Percentiles rank a stretch among this genome's conserved stretches.
Conservation (phyloP, 306 rosid species). For the Clitoria ternatea region DNA sequence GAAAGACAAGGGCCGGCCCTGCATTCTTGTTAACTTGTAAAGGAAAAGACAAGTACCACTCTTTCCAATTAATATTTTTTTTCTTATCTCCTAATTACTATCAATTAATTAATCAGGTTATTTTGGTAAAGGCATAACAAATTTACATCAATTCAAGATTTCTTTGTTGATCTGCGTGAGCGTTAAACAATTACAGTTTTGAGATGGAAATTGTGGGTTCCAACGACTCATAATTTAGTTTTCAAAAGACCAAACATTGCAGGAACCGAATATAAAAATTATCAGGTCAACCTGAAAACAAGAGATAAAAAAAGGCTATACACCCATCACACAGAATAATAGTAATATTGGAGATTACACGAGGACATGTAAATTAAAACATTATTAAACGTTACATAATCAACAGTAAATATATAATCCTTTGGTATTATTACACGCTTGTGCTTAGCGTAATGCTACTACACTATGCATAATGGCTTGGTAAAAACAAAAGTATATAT, state of each 20-base stretch:
- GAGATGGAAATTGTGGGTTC: too few relatives aligned
- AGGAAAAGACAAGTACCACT: too few relatives aligned
- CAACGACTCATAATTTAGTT: not conserved
- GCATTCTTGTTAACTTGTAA: too few relatives aligned
- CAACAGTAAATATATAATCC: too few relatives aligned
- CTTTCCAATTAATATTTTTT: too few relatives aligned
- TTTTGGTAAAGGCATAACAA: too few relatives aligned
- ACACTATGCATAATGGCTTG: conserved; percentile 1
- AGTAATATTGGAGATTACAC: not conserved
- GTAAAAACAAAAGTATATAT: not conserved
- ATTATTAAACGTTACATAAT: not conserved
- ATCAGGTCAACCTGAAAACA: not conserved
- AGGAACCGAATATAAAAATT: not conserved
- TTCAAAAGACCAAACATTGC: not conserved
- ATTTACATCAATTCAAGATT: too few relatives aligned
- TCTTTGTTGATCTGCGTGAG: too few relatives aligned
- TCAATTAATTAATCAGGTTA: too few relatives aligned
- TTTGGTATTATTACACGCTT: not conserved
- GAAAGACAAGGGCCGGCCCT: too few relatives aligned
- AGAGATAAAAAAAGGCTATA: not conserved
- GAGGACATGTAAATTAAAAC: not conserved
- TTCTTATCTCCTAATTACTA: too few relatives aligned
- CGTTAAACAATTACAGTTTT: too few relatives aligned
- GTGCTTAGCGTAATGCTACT: not conserved
- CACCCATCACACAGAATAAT: not conserved